A percentile compares a stretch with the other conserved stretches of the same genome.
These are phyloP conservation scores for Chiua virens DNA, from an alignment of 768 basidiomycete genomes.

Conservation along the genomic window DNA sequence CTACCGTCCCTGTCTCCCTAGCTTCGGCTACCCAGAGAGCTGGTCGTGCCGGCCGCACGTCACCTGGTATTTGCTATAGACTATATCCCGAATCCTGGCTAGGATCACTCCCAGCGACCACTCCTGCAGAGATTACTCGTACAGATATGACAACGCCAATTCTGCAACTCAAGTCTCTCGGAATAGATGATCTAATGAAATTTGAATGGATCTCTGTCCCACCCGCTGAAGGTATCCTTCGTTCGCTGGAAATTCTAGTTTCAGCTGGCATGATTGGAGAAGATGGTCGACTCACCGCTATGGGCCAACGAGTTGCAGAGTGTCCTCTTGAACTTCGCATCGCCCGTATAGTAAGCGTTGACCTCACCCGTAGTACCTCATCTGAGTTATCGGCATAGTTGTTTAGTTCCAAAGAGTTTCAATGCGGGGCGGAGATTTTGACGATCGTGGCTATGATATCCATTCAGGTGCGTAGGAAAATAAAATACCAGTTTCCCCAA, in stretches of 20 bases:
- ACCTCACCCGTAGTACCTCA: neutral
- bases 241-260: slow-evolving; percentile 82
- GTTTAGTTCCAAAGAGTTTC: slow-evolving; percentile 79
- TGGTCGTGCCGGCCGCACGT: slow-evolving; percentile 92
- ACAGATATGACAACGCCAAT: slow-evolving; percentile 91
- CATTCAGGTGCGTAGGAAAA: slow-evolving; percentile 62
- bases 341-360: slow-evolving; percentile 79
- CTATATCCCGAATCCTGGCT: slow-evolving; percentile 74
- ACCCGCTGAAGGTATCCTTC: slow-evolving; percentile 78
- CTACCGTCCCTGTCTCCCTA: slow-evolving; percentile 78
- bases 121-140: slow-evolving; percentile 87
- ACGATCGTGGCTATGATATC: slow-evolving; percentile 96
- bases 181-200: slow-evolving; percentile 92
- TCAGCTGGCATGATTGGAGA: slow-evolving; percentile 83
- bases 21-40: slow-evolving; percentile 93
- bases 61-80: slow-evolving; percentile 89
- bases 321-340: slow-evolving; percentile 91
- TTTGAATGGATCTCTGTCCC: slow-evolving; percentile 95
- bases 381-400: slow-evolving; percentile 48
- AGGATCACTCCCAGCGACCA: slow-evolving; percentile 60
- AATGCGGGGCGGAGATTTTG: slow-evolving; percentile 93
- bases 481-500: neutral
- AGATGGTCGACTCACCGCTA: slow-evolving; percentile 70
- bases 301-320: slow-evolving; percentile 89
- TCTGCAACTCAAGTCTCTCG: slow-evolving; percentile 90